Percentiles rank a stretch among this genome's conserved stretches.
These are phyloP conservation scores for Leishmania arabica DNA, from an alignment of 208 protist genomes.

Conservation along the genomic window DNA sequence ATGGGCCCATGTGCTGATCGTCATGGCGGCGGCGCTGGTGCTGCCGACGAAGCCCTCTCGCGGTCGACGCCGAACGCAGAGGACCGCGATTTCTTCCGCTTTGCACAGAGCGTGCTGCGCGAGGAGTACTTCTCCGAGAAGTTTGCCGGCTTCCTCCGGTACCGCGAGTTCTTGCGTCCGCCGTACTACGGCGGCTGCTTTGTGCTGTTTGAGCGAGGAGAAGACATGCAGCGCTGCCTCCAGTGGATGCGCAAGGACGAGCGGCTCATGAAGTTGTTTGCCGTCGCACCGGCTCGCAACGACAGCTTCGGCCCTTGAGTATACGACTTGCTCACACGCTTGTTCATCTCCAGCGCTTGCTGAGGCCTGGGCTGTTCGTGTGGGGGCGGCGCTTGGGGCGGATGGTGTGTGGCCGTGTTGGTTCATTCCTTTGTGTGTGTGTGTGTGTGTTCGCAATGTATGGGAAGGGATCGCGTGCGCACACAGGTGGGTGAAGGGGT, in stretches of 20 bases:
- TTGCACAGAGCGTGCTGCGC: conserved; percentile 24
- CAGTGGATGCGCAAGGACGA: conserved; percentile 46
- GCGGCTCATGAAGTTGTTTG: conserved; percentile 27
- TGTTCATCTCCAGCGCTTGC: background rate
- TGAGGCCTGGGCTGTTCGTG: background rate
- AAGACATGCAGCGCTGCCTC: conserved; percentile 52
- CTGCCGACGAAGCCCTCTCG: background rate
- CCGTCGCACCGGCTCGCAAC: conserved; percentile 45
- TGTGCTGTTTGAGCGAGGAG: conserved; percentile 51
- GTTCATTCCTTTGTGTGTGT: background rate
- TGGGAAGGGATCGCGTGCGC: too few species aligned
- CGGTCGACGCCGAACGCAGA: background rate
- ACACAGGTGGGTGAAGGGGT: background rate
- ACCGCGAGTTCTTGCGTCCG: conserved; percentile 40
- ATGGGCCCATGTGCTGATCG: background rate
- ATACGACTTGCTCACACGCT: background rate
- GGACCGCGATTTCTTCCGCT: conserved; percentile 14
- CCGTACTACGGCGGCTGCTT: conserved; percentile 57
- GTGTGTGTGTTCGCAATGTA: background rate
- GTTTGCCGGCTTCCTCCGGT: conserved; percentile 54
- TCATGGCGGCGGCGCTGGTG: background rate
- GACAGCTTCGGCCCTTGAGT: conserved; percentile 33
- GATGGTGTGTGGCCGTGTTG: background rate
- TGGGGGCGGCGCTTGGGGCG: background rate
- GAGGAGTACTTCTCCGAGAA: conserved; percentile 47